Evolutionary conservation across 306 rosid genomes (phyloP).

Genomic region (Parietaria judaica): DNA sequence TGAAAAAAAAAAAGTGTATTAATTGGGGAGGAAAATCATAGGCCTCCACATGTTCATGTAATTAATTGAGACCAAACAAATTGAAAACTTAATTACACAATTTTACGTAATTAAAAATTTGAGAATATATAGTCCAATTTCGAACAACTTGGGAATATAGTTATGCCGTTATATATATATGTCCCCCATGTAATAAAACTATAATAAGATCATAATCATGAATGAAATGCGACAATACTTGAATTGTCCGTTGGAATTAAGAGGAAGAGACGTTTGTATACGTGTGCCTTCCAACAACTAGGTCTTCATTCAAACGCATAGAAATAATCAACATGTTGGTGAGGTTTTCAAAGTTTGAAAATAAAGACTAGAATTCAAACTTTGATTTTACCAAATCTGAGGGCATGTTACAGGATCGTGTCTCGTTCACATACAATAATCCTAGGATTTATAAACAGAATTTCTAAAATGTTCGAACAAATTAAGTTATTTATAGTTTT

Average conservation of each 20-base stretch:
- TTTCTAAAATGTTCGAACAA: no score
- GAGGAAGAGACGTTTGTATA: neutral
- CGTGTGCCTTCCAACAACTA: neutral
- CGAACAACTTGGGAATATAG: no score
- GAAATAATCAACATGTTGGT: neutral
- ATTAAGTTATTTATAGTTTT: no score
- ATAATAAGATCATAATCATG: conserved; percentile 5
- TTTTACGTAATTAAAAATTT: no score
- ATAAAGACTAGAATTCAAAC: neutral
- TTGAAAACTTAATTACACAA: no score
- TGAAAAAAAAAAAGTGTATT: no score
- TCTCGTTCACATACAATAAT: neutral
- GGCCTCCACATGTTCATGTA: no score
- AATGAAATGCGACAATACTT: neutral
- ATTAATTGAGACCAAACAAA: no score
- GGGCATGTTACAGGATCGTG: no score
- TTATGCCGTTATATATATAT: no score
- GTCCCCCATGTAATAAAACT: neutral
- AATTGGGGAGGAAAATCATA: no score
- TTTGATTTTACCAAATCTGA: neutral
- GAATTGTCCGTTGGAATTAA: conserved; percentile 1
- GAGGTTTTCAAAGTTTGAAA: conserved; percentile 11
- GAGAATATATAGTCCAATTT: no score
- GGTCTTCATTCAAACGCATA: neutral
- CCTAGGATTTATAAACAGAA: neutral